phyloP scores from a whole-genome alignment of 352 stramenopile species.

The Phytophthora pseudosyringae region DNA sequence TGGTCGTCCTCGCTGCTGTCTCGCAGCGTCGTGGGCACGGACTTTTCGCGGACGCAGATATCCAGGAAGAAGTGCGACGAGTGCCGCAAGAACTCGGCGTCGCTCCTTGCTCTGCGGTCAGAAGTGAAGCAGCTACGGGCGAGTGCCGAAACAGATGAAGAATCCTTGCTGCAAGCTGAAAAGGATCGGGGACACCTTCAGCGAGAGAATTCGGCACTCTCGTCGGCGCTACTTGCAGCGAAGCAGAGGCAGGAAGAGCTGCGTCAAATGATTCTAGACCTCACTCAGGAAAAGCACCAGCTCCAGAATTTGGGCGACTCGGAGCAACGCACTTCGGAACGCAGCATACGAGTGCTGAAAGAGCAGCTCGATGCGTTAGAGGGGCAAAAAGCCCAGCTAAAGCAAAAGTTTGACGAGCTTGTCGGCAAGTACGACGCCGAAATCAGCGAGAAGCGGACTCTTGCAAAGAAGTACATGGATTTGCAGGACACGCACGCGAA shows the following conservation, averaged over 20 bases:
- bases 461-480: conserved; percentile 13
- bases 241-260: conserved; percentile 71
- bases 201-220: conserved; percentile 54
- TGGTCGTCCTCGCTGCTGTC: conserved; percentile 31
- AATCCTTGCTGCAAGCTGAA: conserved; percentile 52
- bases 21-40: conserved; percentile 31
- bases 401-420: conserved; percentile 37
- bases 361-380: conserved; percentile 44
- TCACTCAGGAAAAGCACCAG: conserved; percentile 61
- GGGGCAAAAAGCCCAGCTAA: conserved; percentile 36
- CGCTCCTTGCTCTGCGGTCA: conserved; percentile 50
- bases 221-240: conserved; percentile 42
- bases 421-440: conserved; percentile 23
- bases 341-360: conserved; percentile 38
- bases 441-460: conserved; percentile 18
- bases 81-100: conserved; percentile 43
- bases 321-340: conserved; percentile 41
- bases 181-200: conserved; percentile 48
- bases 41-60: conserved; percentile 43
- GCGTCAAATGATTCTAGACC: conserved; percentile 47
- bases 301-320: conserved; percentile 50
- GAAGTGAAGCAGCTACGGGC: conserved; percentile 57
- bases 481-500: conserved; percentile 22
- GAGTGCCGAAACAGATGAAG: conserved; percentile 48
- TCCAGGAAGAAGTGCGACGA: conserved; percentile 44